phyloP scores from a whole-genome alignment of 768 basidiomycete genomes.

The Cantharellus anzutake region DNA sequence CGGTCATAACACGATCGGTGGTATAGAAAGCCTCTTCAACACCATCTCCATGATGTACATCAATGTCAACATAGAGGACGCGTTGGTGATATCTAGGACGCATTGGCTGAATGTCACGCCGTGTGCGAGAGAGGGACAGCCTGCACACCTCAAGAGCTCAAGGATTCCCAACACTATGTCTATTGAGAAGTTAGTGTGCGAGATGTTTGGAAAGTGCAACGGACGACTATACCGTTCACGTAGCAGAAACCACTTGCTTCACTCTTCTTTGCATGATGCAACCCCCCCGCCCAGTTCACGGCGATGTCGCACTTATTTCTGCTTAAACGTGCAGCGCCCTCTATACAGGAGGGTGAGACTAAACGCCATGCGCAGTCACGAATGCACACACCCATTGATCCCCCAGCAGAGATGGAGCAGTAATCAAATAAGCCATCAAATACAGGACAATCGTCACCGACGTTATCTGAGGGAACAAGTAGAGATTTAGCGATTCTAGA shows the following conservation, averaged over 20 bases:
- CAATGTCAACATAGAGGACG: conserved; percentile 96
- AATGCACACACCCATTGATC: conserved; percentile 74
- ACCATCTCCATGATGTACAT: conserved; percentile 97
- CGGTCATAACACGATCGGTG: conserved; percentile 96
- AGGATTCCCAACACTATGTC: conserved; percentile 96
- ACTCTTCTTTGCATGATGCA: conserved; percentile 98
- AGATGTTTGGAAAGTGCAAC: not conserved
- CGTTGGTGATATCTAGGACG: conserved; percentile 67
- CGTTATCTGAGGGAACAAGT: conserved; percentile 45
- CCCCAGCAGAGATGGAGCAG: conserved; percentile 98
- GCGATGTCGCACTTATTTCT: conserved; percentile 98
- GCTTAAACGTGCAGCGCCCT: conserved; percentile 91
- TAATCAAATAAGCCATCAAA: conserved; percentile 98
- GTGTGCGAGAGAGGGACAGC: no score
- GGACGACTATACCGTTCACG: conserved; percentile 55
- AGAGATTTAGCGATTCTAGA: not conserved
- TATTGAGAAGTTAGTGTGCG: conserved; percentile 16
- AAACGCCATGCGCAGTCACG: not conserved
- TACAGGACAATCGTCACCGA: conserved; percentile 96
- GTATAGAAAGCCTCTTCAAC: conserved; percentile 99
- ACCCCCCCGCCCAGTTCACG: conserved; percentile 96
- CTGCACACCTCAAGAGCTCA: conserved; percentile 63
- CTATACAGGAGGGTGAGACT: conserved; percentile 22
- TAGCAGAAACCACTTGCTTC: conserved; percentile 99
- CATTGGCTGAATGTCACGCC: not conserved